phyloP scores from a whole-genome alignment of 2,329 filamentous ascomycete species.

The Colletotrichum karsti region DNA sequence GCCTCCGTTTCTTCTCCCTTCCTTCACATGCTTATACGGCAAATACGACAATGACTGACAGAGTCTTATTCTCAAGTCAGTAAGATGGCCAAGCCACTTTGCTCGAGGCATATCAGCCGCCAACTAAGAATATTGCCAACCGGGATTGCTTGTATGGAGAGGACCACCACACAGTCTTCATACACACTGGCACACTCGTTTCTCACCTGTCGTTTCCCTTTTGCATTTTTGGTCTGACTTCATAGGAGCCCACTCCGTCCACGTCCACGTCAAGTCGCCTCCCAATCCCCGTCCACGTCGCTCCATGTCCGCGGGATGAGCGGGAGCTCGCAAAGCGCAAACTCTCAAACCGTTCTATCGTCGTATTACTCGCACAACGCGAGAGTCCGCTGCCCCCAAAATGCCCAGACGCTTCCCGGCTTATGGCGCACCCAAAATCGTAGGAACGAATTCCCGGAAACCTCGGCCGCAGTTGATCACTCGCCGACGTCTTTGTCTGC shows the following conservation, averaged over 20 bases:
- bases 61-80: neutral
- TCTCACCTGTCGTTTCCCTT: neutral
- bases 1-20: neutral
- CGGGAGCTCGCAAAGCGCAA: neutral
- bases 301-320: neutral
- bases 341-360: neutral
- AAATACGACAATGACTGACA: no score
- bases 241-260: slow-evolving; percentile 12
- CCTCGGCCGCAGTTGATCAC: slow-evolving; percentile 3
- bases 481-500: slow-evolving; percentile 2
- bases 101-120: neutral
- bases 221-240: neutral
- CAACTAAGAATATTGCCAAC: neutral
- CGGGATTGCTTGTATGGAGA: neutral
- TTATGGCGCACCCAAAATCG: neutral
- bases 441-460: neutral
- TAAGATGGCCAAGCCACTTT: neutral
- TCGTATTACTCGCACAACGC: neutral
- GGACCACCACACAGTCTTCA: neutral
- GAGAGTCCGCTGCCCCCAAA: neutral
- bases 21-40: no score
- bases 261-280: slow-evolving; percentile 5
- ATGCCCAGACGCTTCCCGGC: neutral
- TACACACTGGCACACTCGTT: slow-evolving; percentile 1
- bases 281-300: neutral